Percentiles rank a stretch among this genome's conserved stretches.
phyloP scores from a whole-genome alignment of 108 stramenopile genomes.

The Pelagomonas calceolata region DNA sequence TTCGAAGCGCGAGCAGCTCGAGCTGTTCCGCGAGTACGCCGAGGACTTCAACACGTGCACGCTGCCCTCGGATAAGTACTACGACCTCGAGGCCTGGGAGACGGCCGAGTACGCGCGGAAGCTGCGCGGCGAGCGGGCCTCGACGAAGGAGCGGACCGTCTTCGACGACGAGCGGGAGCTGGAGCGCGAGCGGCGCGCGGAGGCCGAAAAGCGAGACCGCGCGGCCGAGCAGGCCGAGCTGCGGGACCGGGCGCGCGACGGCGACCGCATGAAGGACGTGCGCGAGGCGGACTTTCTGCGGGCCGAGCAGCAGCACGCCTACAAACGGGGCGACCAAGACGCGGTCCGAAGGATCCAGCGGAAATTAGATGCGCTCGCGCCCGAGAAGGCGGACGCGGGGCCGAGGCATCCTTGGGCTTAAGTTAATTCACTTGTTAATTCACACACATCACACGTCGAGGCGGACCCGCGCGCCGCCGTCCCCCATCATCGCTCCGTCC shows the following conservation, averaged over 20 bases:
- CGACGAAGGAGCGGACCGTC: background rate
- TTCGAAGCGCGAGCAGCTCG: conserved; percentile 69
- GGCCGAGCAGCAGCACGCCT: conserved; percentile 32
- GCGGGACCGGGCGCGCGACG: too few relatives aligned
- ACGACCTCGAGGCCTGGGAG: conserved; percentile 91
- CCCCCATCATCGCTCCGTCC: too few relatives aligned
- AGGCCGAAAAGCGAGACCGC: background rate
- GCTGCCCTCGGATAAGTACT: conserved; percentile 79
- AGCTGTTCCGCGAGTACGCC: conserved; percentile 73
- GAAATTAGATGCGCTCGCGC: too few relatives aligned
- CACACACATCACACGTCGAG: too few relatives aligned
- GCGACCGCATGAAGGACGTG: conserved; percentile 23
- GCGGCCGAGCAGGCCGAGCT: conserved; percentile 16
- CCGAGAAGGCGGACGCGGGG: too few relatives aligned
- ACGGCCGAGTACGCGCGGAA: conserved; percentile 69
- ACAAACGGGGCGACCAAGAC: conserved; percentile 17
- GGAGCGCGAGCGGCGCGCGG: conserved; percentile 7
- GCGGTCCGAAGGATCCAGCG: too few relatives aligned
- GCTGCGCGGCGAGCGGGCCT: conserved; percentile 29
- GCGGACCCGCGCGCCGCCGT: too few relatives aligned
- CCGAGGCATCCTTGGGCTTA: too few relatives aligned
- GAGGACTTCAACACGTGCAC: conserved; percentile 96
- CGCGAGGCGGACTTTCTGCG: conserved; percentile 22
- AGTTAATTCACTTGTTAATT: too few relatives aligned
- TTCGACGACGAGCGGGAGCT: conserved; percentile 16